phyloP scores from a whole-genome alignment of 768 basidiomycete species.

The Tephrocybe sp. region DNA sequence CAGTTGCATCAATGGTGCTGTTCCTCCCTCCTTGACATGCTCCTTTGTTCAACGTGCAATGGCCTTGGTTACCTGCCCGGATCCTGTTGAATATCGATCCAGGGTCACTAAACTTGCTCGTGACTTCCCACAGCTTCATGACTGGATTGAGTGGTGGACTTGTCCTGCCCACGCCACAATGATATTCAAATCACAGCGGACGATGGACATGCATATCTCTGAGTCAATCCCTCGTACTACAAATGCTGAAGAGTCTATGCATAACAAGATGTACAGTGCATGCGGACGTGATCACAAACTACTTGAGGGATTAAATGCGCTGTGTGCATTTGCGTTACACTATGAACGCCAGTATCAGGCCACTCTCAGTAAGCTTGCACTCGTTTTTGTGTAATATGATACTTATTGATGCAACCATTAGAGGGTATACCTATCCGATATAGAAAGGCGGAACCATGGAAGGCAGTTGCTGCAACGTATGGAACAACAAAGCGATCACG shows the following conservation, averaged over 20 bases:
- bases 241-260: conserved; percentile 36
- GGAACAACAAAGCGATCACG: conserved; percentile 24
- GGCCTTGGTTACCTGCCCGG: background rate
- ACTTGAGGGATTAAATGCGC: conserved; percentile 1
- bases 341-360: conserved; percentile 18
- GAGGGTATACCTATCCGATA: conserved; percentile 22
- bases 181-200: conserved; percentile 25
- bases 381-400: too few species aligned
- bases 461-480: conserved; percentile 6
- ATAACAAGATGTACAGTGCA: conserved; percentile 31
- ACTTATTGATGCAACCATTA: too few species aligned
- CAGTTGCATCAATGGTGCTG: conserved; percentile 21
- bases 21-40: conserved; percentile 13
- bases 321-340: conserved; percentile 17
- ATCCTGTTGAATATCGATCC: conserved; percentile 7
- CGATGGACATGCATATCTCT: conserved; percentile 30
- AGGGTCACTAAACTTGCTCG: conserved; percentile 10
- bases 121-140: conserved; percentile 20
- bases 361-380: background rate
- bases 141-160: conserved; percentile 36
- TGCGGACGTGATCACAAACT: conserved; percentile 17
- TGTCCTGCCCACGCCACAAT: conserved; percentile 25
- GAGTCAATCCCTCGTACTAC: conserved; percentile 30
- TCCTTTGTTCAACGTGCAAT: conserved; percentile 1
- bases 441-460: conserved; percentile 28